Evolutionary conservation across 306 rosid species (phyloP).

Genomic region (Argentina anserina): DNA sequence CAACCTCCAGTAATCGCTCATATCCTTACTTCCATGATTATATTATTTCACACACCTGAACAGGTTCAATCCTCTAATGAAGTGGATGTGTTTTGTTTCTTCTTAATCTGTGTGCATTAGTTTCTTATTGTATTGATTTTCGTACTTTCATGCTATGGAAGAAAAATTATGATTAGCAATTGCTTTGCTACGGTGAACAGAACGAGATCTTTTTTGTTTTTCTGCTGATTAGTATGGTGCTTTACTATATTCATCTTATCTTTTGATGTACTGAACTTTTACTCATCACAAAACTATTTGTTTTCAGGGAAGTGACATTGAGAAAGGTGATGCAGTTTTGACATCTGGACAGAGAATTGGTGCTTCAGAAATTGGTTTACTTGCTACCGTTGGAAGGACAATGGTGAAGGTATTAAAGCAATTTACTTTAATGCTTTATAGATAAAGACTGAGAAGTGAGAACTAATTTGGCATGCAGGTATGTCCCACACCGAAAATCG

Average conservation of each 20-base stretch:
- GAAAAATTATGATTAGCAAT: neutral
- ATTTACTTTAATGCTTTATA: conserved; percentile 10
- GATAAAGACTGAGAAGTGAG: conserved; percentile 1
- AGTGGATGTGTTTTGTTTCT: neutral
- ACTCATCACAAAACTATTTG: conserved; percentile 19
- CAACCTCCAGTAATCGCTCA: no score
- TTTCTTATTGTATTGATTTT: neutral
- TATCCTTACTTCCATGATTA: no score
- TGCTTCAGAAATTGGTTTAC: conserved; percentile 87
- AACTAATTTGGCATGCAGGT: conserved; percentile 51
- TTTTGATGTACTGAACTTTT: neutral
- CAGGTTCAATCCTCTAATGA: neutral
- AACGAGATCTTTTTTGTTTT: neutral
- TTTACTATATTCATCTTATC: neutral
- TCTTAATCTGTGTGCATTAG: neutral
- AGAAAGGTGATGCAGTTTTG: conserved; percentile 63
- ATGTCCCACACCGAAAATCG: conserved; percentile 62
- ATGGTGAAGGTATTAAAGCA: conserved; percentile 60
- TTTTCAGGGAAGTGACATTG: conserved; percentile 70
- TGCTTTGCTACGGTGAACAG: neutral
- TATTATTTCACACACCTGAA: no score
- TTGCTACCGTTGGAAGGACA: conserved; percentile 78
- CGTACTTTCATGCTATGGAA: neutral
- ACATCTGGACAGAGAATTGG: conserved; percentile 78
- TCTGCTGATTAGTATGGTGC: neutral